A percentile compares a stretch with the other conserved stretches of the same genome.
Conservation (phyloP, 2,329 filamentous ascomycete genomes). For the Aureobasidium lini region DNA sequence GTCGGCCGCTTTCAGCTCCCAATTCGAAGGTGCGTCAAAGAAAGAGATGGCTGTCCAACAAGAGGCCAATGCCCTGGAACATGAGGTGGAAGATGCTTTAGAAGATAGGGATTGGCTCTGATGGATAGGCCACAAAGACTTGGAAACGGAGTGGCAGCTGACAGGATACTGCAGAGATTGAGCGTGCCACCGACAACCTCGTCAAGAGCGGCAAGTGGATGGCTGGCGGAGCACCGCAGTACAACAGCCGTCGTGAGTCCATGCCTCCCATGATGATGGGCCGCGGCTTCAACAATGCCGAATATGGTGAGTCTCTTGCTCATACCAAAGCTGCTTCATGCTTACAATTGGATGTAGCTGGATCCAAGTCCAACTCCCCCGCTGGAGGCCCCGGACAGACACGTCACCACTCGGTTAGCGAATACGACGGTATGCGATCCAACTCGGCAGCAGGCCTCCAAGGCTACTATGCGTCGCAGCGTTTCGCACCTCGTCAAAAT, state of each 20-base stretch:
- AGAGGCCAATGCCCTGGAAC: not conserved
- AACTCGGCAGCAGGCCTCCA: conserved; percentile 74
- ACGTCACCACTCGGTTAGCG: conserved; percentile 77
- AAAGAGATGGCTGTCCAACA: not conserved
- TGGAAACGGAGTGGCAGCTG: not conserved
- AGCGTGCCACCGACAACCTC: conserved; percentile 89
- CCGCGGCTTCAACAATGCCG: conserved; percentile 41
- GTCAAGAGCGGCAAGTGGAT: conserved; percentile 96
- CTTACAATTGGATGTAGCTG: not conserved
- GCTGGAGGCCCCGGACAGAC: conserved; percentile 49
- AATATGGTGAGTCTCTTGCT: conserved; percentile 43
- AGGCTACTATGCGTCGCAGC: conserved; percentile 89
- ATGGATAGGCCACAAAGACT: not conserved
- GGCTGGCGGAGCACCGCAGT: conserved; percentile 24
- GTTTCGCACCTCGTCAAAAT: conserved; percentile 78
- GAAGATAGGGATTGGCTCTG: not conserved
- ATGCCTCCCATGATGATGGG: conserved; percentile 53
- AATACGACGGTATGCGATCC: conserved; percentile 70
- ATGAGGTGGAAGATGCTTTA: not conserved
- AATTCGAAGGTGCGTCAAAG: conserved; percentile 72
- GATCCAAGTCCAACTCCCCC: conserved; percentile 9
- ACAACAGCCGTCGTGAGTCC: conserved; percentile 71
- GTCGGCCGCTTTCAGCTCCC: conserved; percentile 68
- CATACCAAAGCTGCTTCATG: not conserved
- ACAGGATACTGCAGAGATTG: conserved; percentile 62